Base-by-base conservation (phyloP, 2,329 filamentous ascomycete species). In the Calonectria naviculata region DNA sequence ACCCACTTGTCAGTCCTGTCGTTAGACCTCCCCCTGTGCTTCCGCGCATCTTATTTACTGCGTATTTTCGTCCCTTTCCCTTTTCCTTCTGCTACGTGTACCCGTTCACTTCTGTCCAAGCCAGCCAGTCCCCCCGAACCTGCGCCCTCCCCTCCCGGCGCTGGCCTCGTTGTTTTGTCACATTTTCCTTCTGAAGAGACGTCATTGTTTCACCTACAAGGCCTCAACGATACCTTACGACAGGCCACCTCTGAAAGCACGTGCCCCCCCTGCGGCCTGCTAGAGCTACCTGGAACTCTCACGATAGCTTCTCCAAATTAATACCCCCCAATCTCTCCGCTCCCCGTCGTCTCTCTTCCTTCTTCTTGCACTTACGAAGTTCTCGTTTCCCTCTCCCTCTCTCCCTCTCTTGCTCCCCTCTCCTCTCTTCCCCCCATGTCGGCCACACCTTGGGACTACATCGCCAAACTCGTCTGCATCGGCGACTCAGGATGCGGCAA, bases 401-500 rank as follows among this genome's bases (percentile, higher is more conserved):
- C 63, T 24, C 46, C 64, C 47, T 63, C 63, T 63, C 60, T 56
- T 10, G 6, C 34, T 31, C 56, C 24, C 41, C 38, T 68, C 70
- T 62, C 71, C 56, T 65, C 74, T 26, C 62, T 47, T 21, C 49
- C 56, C 42, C 64, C 63, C 60, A 91, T 91, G 89, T 88, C 89
- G 80, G 83, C 86, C 74, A 89, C 92, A 80, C 93, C 95, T 84
- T 98, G 96, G 96, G 95, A 98, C 87, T 98, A 97, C 87, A 99
- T 98, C 82, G 95, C 96, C 84, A 99, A 99, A 86, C 94, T 99
- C 79, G 96, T 98, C 81, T 97, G 95, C 86, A 95, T 99, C 80
- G 97, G 97, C 83, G 97, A 98, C 87, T 97, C 94, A 54, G 97
- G 95, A 82, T 97, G 95, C 81, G 97, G 97, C 80, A 99, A 99